phyloP scores from a whole-genome alignment of 192 early-diverging fungal genomes.

The Podila epigama region DNA sequence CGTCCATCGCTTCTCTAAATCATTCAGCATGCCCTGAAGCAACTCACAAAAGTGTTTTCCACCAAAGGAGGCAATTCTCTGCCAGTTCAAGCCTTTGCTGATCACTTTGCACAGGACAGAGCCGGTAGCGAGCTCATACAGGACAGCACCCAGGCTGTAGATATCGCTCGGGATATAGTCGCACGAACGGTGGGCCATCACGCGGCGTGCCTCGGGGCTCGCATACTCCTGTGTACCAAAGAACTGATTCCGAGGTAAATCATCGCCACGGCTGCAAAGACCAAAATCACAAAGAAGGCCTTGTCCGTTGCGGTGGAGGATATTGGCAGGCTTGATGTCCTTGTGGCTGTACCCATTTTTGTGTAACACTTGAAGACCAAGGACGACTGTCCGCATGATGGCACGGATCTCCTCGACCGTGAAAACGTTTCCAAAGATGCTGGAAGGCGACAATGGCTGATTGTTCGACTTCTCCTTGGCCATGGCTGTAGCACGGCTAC shows the following conservation, averaged over 20 bases:
- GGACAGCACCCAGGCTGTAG: slow-evolving; percentile 34
- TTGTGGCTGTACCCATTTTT: slow-evolving; percentile 39
- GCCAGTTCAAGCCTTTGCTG: slow-evolving; percentile 30
- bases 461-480: slow-evolving; percentile 1
- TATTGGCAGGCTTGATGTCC: slow-evolving; percentile 47
- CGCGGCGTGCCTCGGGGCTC: slow-evolving; percentile 31
- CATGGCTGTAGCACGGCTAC: not conserved
- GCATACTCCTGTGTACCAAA: slow-evolving; percentile 47
- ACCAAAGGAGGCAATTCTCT: slow-evolving; percentile 25
- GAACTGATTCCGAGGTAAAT: slow-evolving; percentile 41
- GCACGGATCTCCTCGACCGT: slow-evolving; percentile 28
- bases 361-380: slow-evolving; percentile 20
- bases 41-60: slow-evolving; percentile 21
- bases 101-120: slow-evolving; percentile 34
- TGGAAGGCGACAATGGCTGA: slow-evolving; percentile 20
- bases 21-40: slow-evolving; percentile 39
- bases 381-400: slow-evolving; percentile 31
- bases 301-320: slow-evolving; percentile 14
- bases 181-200: slow-evolving; percentile 17
- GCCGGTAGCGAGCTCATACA: slow-evolving; percentile 42
- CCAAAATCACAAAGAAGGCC: slow-evolving; percentile 41
- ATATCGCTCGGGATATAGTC: slow-evolving; percentile 38
- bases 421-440: slow-evolving; percentile 18
- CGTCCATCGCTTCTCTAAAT: slow-evolving; percentile 31
- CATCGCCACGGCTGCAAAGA: slow-evolving; percentile 29